Conservation (phyloP, 352 stramenopile genomes). For the Phytophthora nicotianae region DNA sequence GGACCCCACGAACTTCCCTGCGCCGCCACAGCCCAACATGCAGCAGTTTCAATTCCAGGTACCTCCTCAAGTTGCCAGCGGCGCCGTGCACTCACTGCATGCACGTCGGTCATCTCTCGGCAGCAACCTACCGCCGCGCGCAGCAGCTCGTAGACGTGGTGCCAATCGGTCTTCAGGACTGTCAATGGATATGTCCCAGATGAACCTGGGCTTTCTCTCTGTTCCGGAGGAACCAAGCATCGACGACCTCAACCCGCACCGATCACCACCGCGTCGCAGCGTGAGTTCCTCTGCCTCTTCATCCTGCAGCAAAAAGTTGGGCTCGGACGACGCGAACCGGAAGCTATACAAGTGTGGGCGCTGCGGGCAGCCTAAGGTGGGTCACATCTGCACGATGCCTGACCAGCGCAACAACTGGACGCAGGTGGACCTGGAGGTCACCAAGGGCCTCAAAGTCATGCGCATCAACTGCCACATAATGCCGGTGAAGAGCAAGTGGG, state of each 20-base stretch:
- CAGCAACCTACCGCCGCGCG: slow-evolving; percentile 40
- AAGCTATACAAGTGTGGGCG: slow-evolving; percentile 90
- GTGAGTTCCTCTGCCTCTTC: slow-evolving; percentile 24
- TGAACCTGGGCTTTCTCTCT: slow-evolving; percentile 75
- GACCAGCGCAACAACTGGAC: slow-evolving; percentile 89
- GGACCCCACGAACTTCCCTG: slow-evolving; percentile 34
- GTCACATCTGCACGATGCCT: slow-evolving; percentile 86
- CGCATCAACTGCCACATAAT: slow-evolving; percentile 79
- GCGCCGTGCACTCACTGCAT: slow-evolving; percentile 61
- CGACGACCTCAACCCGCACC: slow-evolving; percentile 38
- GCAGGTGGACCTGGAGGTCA: slow-evolving; percentile 78
- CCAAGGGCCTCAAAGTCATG: slow-evolving; percentile 75
- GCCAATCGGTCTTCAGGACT: slow-evolving; percentile 67
- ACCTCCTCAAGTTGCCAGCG: slow-evolving; percentile 61
- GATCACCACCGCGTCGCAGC: slow-evolving; percentile 32
- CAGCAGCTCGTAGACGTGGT: slow-evolving; percentile 36
- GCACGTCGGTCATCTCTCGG: slow-evolving; percentile 55
- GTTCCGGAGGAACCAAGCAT: slow-evolving; percentile 69
- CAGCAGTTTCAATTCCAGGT: slow-evolving; percentile 59
- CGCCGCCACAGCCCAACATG: slow-evolving; percentile 32
- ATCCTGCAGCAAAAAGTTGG: slow-evolving; percentile 38
- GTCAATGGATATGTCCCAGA: slow-evolving; percentile 85
- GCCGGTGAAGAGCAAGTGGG: slow-evolving; percentile 69
- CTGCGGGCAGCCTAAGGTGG: slow-evolving; percentile 85
- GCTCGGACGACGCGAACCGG: slow-evolving; percentile 50